Conservation (phyloP, 2,329 filamentous ascomycete genomes). For the Hirsutella rhossiliensis region DNA sequence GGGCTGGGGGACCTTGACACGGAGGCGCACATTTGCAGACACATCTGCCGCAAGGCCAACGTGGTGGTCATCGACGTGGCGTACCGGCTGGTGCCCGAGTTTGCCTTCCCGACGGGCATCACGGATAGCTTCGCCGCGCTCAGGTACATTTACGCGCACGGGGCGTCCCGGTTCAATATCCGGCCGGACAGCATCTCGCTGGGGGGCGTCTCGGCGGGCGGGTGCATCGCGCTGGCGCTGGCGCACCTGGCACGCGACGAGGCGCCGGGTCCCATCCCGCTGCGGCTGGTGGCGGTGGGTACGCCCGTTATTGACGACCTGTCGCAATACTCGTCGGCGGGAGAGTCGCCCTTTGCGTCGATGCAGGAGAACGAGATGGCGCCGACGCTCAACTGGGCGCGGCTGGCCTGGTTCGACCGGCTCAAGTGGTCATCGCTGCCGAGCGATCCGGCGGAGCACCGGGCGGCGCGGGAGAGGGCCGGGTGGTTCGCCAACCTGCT, state of each 20-base stretch:
- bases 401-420: slow-evolving; percentile 27
- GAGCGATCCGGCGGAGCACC: slow-evolving; percentile 4
- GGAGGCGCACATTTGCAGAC: slow-evolving; percentile 34
- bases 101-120: slow-evolving; percentile 32
- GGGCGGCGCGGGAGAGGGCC: slow-evolving; percentile 5
- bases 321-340: slow-evolving; percentile 19
- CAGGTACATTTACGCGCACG: slow-evolving; percentile 23
- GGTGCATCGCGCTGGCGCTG: slow-evolving; percentile 22
- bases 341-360: slow-evolving; percentile 25
- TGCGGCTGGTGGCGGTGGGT: slow-evolving; percentile 25
- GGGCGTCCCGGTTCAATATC: slow-evolving; percentile 23
- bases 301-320: slow-evolving; percentile 28
- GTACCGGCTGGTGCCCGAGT: slow-evolving; percentile 39
- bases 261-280: slow-evolving; percentile 15
- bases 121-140: slow-evolving; percentile 36
- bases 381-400: slow-evolving; percentile 29
- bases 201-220: slow-evolving; percentile 34
- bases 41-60: slow-evolving; percentile 28
- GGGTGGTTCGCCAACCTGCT: slow-evolving; percentile 21
- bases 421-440: slow-evolving; percentile 17
- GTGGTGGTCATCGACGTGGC: slow-evolving; percentile 36
- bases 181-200: slow-evolving; percentile 24
- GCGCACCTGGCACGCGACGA: slow-evolving; percentile 28
- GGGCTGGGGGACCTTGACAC: slow-evolving; percentile 36
- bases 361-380: slow-evolving; percentile 29